Percentiles rank a stretch among this genome's conserved stretches.
phyloP scores from a whole-genome alignment of 2,329 filamentous ascomycete genomes.

The Alternaria alternata region DNA sequence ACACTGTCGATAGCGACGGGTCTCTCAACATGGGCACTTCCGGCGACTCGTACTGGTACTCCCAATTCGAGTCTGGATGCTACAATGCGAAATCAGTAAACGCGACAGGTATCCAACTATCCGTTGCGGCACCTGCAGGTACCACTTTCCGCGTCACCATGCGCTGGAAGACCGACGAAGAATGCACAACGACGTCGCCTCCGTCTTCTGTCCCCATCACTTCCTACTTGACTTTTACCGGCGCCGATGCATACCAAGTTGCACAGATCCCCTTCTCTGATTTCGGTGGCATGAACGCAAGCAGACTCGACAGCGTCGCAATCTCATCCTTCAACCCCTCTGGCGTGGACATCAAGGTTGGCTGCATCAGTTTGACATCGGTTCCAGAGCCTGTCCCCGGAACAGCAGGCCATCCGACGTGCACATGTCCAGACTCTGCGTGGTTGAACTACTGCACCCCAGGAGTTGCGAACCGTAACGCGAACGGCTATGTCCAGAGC shows the following conservation, averaged over 20 bases:
- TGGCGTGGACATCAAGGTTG: slow-evolving; percentile 1
- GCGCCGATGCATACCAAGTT: slow-evolving; percentile 6
- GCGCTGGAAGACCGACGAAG: slow-evolving; percentile 12
- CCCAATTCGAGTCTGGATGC: slow-evolving; percentile 5
- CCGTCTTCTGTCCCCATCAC: slow-evolving; percentile 5
- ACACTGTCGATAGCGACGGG: slow-evolving; percentile 7
- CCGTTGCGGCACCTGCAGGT: slow-evolving; percentile 8
- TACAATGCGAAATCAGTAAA: slow-evolving; percentile 12
- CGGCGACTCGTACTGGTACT: slow-evolving; percentile 12
- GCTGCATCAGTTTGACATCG: slow-evolving; percentile 12
- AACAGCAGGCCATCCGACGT: not conserved
- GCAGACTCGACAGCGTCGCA: slow-evolving; percentile 13
- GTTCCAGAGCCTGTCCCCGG: not conserved
- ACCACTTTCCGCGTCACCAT: slow-evolving; percentile 8
- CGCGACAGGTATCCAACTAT: slow-evolving; percentile 11
- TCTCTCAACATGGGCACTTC: slow-evolving; percentile 5
- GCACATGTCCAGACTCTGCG: slow-evolving; percentile 6
- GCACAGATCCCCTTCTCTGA: slow-evolving; percentile 15
- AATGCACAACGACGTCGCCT: slow-evolving; percentile 6
- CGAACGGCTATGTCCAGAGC: slow-evolving; percentile 10
- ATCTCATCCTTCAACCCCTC: slow-evolving; percentile 8
- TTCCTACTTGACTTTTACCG: slow-evolving; percentile 5
- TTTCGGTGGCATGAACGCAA: slow-evolving; percentile 13
- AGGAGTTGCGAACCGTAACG: slow-evolving; percentile 1
- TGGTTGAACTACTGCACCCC: slow-evolving; percentile 18